A percentile compares a stretch with the other conserved stretches of the same genome.
Conservation (phyloP, 768 basidiomycete species). For the Panaeolus cyanescens region DNA sequence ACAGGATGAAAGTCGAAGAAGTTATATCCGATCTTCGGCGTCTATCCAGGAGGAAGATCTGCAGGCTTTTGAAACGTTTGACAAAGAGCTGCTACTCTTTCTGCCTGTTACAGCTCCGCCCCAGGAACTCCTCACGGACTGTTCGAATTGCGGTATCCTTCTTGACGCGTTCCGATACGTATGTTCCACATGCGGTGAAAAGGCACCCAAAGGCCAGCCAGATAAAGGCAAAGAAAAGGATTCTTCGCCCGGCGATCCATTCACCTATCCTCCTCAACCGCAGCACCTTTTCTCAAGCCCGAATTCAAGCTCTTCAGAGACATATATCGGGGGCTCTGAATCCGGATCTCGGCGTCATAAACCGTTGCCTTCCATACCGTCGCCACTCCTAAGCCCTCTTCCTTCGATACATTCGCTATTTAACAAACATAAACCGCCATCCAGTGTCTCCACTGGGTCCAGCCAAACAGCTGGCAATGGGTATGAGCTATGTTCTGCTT, state of each 20-base stretch:
- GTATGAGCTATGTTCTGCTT: conserved; percentile 84
- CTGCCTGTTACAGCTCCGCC: conserved; percentile 51
- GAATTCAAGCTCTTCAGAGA: conserved; percentile 38
- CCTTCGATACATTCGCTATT: conserved; percentile 22
- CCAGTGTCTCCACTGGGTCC: conserved; percentile 16
- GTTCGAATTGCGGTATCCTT: conserved; percentile 76
- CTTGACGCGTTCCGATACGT: conserved; percentile 89
- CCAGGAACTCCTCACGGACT: conserved; percentile 68
- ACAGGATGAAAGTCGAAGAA: conserved; percentile 19
- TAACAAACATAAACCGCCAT: conserved; percentile 17
- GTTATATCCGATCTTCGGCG: conserved; percentile 22
- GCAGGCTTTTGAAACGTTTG: conserved; percentile 33
- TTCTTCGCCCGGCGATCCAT: conserved; percentile 28
- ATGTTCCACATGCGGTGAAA: conserved; percentile 87
- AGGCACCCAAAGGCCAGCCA: conserved; percentile 42
- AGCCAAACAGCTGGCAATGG: conserved; percentile 38
- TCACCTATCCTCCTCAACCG: conserved; percentile 34
- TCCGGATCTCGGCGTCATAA: conserved; percentile 35
- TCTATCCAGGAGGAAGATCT: conserved; percentile 24
- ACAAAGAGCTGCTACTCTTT: conserved; percentile 54
- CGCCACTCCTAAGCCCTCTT: conserved; percentile 12
- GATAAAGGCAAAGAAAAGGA: conserved; percentile 56
- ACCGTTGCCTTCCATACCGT: conserved; percentile 46
- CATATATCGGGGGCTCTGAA: conserved; percentile 34
- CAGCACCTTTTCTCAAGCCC: conserved; percentile 27